Evolutionary conservation across 371 early-diverging fungal genomes (phyloP), one percentile per base, ranked within the genome.

Genomic region (Parasitella parasitica): DNA sequence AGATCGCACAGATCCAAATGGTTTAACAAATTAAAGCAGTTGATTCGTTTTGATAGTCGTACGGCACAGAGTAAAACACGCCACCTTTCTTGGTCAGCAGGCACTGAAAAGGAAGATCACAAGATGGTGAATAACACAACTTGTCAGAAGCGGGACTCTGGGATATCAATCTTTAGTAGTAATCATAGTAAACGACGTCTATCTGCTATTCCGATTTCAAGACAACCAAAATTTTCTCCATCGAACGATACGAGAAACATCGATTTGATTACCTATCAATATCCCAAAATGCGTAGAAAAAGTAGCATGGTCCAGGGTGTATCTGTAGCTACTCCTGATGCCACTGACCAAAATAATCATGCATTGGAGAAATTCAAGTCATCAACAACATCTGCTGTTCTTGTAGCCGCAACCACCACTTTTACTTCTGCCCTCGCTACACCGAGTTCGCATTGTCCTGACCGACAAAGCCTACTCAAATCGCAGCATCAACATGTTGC

Each of bases 121-220:
- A 32, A 53, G 22, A 30, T 43, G 35, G 16, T 13, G 20, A 30
- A 26, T 13, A n/a, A 16, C 6, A 15, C 12, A 28, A 24, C 26
- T 49, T 24, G 39, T 37, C 39, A 52, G 36, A 59, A 51, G 52
- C 38, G 43, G 41, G 54, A 61, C 43, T 53, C 54, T 53, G 61
- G 54, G 5, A 41, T 53, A 9, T 53, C 54, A 12, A 32, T 41
- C 15, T 53, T 41, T 61, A 38, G 41, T 4, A 37, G 15, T 27
- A 52, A 50, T 18, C 15, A 39, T 18, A 41, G 15, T 15, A 36
- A 9, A 27, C 32, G 28, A 2, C 52, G 37, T n/a, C n/a, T n/a
- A 9, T 35, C 58, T 11, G 28, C 39, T 13, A 39, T 38, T 11
- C 57, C 57, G 9, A 57, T 57, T 46, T 27, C 30, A 43, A 28